phyloP scores from a whole-genome alignment of 805 yeast genomes.

The Wickerhamomyces strasburgensis region DNA sequence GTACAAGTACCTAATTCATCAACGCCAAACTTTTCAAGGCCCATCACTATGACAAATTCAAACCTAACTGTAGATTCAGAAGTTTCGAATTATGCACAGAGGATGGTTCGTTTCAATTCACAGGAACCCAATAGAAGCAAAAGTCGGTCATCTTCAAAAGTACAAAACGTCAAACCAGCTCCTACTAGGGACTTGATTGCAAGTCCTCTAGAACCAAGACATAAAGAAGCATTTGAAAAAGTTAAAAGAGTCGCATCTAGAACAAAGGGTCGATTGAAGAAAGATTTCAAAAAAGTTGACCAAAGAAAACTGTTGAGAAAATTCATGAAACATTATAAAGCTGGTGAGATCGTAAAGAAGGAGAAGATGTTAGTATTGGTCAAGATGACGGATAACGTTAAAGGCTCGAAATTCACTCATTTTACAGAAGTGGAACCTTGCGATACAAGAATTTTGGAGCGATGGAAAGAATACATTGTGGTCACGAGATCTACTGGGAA shows the following conservation, averaged over 20 bases:
- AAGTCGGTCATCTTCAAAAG: not conserved
- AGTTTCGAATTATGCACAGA: too few relatives aligned
- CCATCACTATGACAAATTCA: slow-evolving; percentile 1
- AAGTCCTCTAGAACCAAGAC: slow-evolving; percentile 14
- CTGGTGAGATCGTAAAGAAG: slow-evolving; percentile 60
- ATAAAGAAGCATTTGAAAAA: slow-evolving; percentile 17
- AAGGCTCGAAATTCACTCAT: slow-evolving; percentile 23
- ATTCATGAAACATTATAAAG: slow-evolving; percentile 31
- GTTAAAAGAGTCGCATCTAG: slow-evolving; percentile 23
- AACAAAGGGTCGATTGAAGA: slow-evolving; percentile 15
- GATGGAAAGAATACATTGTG: slow-evolving; percentile 78
- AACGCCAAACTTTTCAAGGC: too few relatives aligned
- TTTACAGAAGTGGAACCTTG: slow-evolving; percentile 47
- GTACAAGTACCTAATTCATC: too few relatives aligned
- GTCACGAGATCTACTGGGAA: slow-evolving; percentile 63
- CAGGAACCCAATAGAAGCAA: slow-evolving; percentile 1
- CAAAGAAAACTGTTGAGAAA: slow-evolving; percentile 20
- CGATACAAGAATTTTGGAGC: slow-evolving; percentile 53
- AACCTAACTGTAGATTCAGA: slow-evolving; percentile 4
- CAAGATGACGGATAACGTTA: slow-evolving; percentile 31
- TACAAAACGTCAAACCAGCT: slow-evolving; percentile 7
- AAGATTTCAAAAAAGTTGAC: slow-evolving; percentile 12
- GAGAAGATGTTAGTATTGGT: slow-evolving; percentile 69
- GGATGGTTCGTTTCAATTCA: too few relatives aligned
- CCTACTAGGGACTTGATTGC: slow-evolving; percentile 3